Evolutionary conservation across 306 rosid species (phyloP).

Genomic region (Inga laurina): DNA sequence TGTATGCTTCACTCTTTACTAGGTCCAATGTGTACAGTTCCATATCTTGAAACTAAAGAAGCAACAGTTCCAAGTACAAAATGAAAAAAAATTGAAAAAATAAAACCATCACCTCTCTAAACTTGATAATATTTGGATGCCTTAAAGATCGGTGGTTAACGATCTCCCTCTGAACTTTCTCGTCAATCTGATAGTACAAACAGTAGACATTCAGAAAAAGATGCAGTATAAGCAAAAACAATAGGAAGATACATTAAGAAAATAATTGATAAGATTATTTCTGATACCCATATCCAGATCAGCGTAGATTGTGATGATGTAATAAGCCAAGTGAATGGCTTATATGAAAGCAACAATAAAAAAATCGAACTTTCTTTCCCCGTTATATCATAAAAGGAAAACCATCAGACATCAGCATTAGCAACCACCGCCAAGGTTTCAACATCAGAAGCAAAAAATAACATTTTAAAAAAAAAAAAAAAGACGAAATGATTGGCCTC

Average conservation of each 20-base stretch:
- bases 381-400: constrained; percentile 1
- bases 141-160: constrained; percentile 78
- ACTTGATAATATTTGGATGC: constrained; percentile 86
- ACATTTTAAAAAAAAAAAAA: no score
- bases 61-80: not conserved
- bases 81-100: no score
- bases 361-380: not conserved
- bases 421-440: constrained; percentile 1
- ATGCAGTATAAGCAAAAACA: not conserved
- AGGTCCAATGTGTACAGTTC: not conserved
- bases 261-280: not conserved
- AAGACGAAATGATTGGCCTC: not conserved
- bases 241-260: not conserved
- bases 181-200: constrained; percentile 71
- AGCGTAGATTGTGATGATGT: not conserved
- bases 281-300: not conserved
- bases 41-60: not conserved
- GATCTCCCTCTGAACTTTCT: constrained; percentile 88
- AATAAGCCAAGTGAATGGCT: not conserved
- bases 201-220: constrained; percentile 19
- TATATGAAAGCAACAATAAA: not conserved
- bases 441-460: not conserved
- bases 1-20: not conserved
- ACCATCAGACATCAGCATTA: constrained; percentile 11
- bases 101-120: constrained; percentile 68